Evolutionary conservation across 139 green algal species (phyloP).

Genomic region (Chlorella sorokiniana): DNA sequence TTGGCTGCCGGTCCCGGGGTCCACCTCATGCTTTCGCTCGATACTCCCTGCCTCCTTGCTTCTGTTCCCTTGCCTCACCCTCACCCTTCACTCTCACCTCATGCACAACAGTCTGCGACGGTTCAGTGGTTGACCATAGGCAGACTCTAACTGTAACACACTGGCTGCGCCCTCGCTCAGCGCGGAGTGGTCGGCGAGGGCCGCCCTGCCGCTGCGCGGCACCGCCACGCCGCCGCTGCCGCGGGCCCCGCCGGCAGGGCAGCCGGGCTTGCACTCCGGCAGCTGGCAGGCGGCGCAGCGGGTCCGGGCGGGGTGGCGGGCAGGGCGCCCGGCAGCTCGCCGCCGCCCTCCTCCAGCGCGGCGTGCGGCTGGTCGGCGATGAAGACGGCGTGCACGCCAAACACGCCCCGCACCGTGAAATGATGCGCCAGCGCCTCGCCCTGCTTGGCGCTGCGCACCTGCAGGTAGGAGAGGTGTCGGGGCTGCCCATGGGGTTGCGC

Average conservation of each 20-base stretch:
- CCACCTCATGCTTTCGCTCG: no score
- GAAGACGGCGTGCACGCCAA: slow-evolving; percentile 25
- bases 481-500: slow-evolving; percentile 37
- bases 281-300: slow-evolving; percentile 16
- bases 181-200: background rate
- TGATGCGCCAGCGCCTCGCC: slow-evolving; percentile 37
- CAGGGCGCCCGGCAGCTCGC: no score
- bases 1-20: no score
- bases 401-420: slow-evolving; percentile 38
- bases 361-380: no score
- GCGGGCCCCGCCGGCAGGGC: background rate
- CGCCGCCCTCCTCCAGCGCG: no score
- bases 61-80: no score
- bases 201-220: background rate
- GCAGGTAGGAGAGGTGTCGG: slow-evolving; percentile 43
- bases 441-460: slow-evolving; percentile 41
- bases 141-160: no score
- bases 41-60: no score
- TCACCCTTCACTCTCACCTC: no score
- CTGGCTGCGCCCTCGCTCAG: slow-evolving; percentile 28
- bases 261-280: slow-evolving; percentile 24
- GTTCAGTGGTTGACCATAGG: no score
- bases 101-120: no score
- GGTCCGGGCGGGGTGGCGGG: no score
- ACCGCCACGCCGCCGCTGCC: background rate